A percentile compares a stretch with the other conserved stretches of the same genome.
Evolutionary conservation across 345 rosid genomes (phyloP).

Genomic region (Citrus sinensis): DNA sequence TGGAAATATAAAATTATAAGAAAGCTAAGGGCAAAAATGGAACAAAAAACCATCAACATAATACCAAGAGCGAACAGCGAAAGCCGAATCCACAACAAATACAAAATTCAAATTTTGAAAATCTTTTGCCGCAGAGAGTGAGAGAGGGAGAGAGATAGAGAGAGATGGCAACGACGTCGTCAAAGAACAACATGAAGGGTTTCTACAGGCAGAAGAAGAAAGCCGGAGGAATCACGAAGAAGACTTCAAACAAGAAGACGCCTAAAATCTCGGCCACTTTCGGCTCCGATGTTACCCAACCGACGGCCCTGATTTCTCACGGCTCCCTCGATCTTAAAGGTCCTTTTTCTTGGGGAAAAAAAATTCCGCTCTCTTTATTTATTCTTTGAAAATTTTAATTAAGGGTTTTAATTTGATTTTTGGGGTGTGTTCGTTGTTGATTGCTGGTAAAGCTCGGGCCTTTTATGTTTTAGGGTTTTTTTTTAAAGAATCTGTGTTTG

Average conservation of each 20-base stretch:
- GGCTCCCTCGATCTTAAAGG: conserved; percentile 55
- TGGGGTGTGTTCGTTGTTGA: neutral
- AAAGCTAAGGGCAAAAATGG: neutral
- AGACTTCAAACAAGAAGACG: conserved; percentile 28
- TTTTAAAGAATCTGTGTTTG: neutral
- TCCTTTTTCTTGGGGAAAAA: neutral
- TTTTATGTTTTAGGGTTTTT: neutral
- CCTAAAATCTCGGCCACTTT: conserved; percentile 36
- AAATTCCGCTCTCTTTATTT: neutral
- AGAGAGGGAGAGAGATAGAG: conserved; percentile 21
- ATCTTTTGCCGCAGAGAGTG: neutral
- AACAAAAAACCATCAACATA: neutral
- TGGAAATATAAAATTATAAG: neutral
- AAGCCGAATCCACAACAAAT: neutral
- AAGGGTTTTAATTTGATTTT: neutral
- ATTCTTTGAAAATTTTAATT: neutral
- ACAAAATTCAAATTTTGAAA: conserved; percentile 34
- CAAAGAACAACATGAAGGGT: conserved; percentile 52
- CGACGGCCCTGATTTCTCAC: conserved; percentile 47
- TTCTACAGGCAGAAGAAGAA: conserved; percentile 62
- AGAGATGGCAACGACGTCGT: conserved; percentile 43
- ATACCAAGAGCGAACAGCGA: no score
- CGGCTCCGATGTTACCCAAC: conserved; percentile 43
- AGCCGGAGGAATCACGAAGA: conserved; percentile 35
- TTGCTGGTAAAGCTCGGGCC: neutral